phyloP scores from a whole-genome alignment of 257 asterid species.

The Solanum sejunctum region DNA sequence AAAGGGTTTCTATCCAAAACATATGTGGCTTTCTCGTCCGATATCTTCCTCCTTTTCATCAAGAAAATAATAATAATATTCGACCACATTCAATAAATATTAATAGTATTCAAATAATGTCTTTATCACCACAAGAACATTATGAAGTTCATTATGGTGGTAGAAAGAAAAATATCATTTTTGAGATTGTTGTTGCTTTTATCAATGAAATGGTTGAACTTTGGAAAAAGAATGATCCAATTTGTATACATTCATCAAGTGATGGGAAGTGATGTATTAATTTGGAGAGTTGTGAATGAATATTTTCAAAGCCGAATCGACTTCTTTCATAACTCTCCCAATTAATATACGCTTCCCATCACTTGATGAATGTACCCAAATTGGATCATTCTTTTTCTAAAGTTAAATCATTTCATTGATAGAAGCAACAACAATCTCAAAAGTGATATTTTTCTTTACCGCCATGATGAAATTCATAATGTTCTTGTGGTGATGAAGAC shows the following conservation, averaged over 20 bases:
- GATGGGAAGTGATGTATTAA: conserved; percentile 29
- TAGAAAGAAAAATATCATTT: conserved; percentile 10
- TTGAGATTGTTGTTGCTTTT: too few species aligned
- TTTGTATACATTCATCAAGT: conserved; percentile 31
- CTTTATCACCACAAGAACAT: neutral
- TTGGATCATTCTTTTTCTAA: conserved; percentile 36
- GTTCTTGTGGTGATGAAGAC: neutral
- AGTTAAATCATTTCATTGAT: conserved; percentile 48
- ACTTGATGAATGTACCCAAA: conserved; percentile 35
- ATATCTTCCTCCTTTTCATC: neutral
- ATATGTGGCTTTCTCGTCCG: neutral
- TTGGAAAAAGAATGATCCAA: conserved; percentile 14
- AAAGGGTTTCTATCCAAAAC: neutral
- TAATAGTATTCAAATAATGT: neutral
- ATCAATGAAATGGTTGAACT: too few species aligned
- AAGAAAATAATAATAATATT: neutral
- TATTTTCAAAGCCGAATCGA: conserved; percentile 25
- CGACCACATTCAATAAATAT: neutral
- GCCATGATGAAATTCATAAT: neutral
- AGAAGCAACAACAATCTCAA: conserved; percentile 31
- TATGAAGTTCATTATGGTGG: neutral
- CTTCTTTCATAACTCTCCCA: conserved; percentile 38
- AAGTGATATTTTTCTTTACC: conserved; percentile 22
- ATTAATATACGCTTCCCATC: conserved; percentile 34
- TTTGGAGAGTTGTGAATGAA: conserved; percentile 36